Evolutionary conservation across 208 protist genomes (phyloP).

Genomic region (Wallacemonas rigidus): DNA sequence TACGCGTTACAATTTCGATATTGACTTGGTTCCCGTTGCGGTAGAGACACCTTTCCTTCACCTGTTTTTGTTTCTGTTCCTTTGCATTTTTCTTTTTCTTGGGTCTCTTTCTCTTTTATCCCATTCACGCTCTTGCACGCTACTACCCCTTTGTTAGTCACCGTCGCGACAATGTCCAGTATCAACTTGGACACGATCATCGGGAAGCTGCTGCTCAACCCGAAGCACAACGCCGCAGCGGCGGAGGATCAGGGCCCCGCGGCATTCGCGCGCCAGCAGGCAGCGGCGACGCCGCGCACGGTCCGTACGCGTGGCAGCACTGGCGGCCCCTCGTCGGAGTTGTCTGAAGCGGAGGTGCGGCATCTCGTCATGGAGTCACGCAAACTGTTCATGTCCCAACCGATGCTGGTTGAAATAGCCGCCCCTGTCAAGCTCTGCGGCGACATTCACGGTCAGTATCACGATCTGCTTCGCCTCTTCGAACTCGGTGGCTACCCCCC

Average conservation of each 20-base stretch:
- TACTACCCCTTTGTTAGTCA: too few species aligned
- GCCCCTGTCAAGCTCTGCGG: conserved; percentile 95
- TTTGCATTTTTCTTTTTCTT: too few species aligned
- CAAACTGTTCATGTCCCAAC: conserved; percentile 88
- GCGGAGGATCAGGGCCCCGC: conserved; percentile 13
- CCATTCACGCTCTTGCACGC: neutral
- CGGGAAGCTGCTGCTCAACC: conserved; percentile 62
- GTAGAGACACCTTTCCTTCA: neutral
- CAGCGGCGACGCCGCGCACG: conserved; percentile 20
- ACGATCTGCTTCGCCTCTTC: conserved; percentile 99
- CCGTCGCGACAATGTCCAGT: neutral
- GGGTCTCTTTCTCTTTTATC: conserved; percentile 4
- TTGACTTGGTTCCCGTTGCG: too few species aligned
- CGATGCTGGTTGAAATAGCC: conserved; percentile 87
- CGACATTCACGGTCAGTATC: conserved; percentile 99
- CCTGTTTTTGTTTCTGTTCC: neutral
- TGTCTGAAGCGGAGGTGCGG: conserved; percentile 89
- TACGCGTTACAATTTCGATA: too few species aligned
- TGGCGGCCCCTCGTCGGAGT: conserved; percentile 24
- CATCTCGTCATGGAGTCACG: conserved; percentile 76
- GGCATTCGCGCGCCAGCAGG: conserved; percentile 49
- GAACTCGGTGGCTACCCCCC: conserved; percentile 99
- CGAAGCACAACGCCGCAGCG: conserved; percentile 53
- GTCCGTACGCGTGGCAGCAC: conserved; percentile 15
- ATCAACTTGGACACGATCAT: conserved; percentile 58